phyloP scores from a whole-genome alignment of 352 stramenopile genomes.

The Pythium sukuiense region DNA sequence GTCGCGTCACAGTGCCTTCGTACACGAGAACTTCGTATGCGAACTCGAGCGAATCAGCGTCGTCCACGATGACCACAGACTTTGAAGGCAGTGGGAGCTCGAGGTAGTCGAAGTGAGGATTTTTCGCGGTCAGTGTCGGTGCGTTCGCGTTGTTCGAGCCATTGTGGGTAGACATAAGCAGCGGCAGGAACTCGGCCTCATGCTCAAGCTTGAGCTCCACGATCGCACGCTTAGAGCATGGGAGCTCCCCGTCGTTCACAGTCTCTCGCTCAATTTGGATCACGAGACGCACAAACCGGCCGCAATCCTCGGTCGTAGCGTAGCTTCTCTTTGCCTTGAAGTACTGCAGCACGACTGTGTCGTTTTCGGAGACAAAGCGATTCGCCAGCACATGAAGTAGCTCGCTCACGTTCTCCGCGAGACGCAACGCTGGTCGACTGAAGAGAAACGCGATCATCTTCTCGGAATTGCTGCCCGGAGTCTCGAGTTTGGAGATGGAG shows the following conservation, averaged over 20 bases:
- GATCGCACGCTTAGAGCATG: conserved; percentile 42
- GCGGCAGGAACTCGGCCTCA: conserved; percentile 64
- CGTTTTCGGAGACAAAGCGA: conserved; percentile 44
- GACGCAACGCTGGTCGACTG: conserved; percentile 43
- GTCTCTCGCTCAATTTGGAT: conserved; percentile 39
- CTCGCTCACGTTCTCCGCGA: conserved; percentile 30
- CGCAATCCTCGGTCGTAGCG: conserved; percentile 34
- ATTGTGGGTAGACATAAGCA: conserved; percentile 31
- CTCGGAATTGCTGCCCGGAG: conserved; percentile 43
- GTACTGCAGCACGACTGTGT: conserved; percentile 51
- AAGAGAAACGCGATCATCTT: conserved; percentile 62
- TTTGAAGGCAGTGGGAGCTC: conserved; percentile 43
- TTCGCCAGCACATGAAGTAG: conserved; percentile 53
- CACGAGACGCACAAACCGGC: conserved; percentile 55
- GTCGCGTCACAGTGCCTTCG: conserved; percentile 32
- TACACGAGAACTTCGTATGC: conserved; percentile 51
- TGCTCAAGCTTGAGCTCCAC: conserved; percentile 65
- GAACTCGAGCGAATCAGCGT: conserved; percentile 44
- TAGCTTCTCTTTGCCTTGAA: conserved; percentile 46
- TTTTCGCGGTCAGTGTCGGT: neutral
- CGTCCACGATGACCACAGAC: conserved; percentile 56
- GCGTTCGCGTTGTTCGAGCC: neutral
- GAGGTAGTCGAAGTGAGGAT: conserved; percentile 31
- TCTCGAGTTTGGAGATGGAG: conserved; percentile 47
- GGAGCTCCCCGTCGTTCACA: conserved; percentile 30